Conservation (phyloP, 1,139 yeast genomes). For the Yamadazyma trypodendri region DNA sequence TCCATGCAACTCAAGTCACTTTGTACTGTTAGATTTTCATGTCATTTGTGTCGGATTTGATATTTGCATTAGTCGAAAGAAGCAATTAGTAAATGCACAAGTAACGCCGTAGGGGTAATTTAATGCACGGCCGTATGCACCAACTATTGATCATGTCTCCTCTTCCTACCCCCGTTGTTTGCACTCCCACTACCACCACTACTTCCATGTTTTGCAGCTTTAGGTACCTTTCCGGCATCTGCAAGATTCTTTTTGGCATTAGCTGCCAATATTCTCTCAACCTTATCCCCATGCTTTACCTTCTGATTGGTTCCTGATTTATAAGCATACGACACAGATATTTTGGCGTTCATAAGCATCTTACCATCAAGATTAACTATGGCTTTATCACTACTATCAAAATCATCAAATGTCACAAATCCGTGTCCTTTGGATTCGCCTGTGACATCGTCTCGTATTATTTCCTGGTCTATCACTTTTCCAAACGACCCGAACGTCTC, state of each 20-base stretch:
- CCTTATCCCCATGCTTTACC: conserved; percentile 73
- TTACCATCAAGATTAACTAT: conserved; percentile 68
- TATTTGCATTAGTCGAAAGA: too few species aligned
- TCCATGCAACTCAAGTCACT: too few species aligned
- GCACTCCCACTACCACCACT: neutral
- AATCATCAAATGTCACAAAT: conserved; percentile 57
- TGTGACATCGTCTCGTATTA: conserved; percentile 46
- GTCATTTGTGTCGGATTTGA: too few species aligned
- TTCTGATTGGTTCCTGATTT: conserved; percentile 48
- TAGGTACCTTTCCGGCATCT: neutral
- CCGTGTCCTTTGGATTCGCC: conserved; percentile 66
- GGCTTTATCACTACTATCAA: conserved; percentile 72
- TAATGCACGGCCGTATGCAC: neutral
- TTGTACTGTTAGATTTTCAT: too few species aligned
- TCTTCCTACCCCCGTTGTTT: neutral
- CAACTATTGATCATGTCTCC: neutral
- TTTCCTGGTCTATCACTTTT: conserved; percentile 50
- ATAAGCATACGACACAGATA: conserved; percentile 68
- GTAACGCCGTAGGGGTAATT: too few species aligned
- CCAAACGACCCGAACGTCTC: conserved; percentile 77
- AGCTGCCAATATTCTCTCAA: conserved; percentile 70
- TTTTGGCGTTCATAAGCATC: conserved; percentile 63
- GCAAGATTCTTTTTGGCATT: conserved; percentile 46
- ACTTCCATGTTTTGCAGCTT: too few species aligned
- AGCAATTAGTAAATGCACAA: too few species aligned